Base-by-base conservation (phyloP, 352 stramenopile species). In the Phytophthora citricola region DNA sequence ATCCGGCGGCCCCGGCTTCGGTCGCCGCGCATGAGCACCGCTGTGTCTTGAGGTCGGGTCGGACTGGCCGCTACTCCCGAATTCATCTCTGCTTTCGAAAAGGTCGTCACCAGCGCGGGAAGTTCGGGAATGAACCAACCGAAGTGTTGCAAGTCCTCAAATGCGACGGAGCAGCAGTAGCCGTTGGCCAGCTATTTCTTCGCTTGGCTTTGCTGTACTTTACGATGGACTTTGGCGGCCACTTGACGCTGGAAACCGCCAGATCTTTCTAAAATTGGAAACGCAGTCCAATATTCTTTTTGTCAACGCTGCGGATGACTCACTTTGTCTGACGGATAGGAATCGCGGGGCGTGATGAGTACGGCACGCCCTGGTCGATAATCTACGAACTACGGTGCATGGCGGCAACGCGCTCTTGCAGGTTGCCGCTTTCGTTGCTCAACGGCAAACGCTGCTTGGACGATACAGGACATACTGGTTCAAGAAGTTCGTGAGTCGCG, bases 1-100 rank as follows among this genome's bases (percentile, higher is more conserved):
- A 67, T 70, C 8, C 61, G 38, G 36, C 60, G 66, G 38, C 59
- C 60, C 11, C 58, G 51, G 9, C 66, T 53, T 34, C 66, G 59
- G 10, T 22, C 58, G 2, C 52, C 57, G 45, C 57, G 49, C 22
- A 66, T 64, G 15, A 64, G 46, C 29, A 69, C 61, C 7, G 61
- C 53, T 6, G 38, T 49, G 61, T 69, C 61, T 52, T 58, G 38
- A 11, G 54, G 46, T 14, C 52, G 24, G 20, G 31, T 15, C 14
- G 46, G 54, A 24, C 61, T 62, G n/a, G 43, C 38, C 22, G 51
- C 20, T 14, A 24, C 43, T 40, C 52, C 41, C 17, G 50, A n/a
- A 36, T 45, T 12, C 22, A 31, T 36, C 45, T 55, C 61, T 31
- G 45, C 31, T 44, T 52, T 39, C 14, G 61, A 39, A 46, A 69